Evolutionary conservation across 345 rosid species (phyloP), one percentile per base, ranked within the genome.

Genomic region (Eucalyptus erythrocorys): DNA sequence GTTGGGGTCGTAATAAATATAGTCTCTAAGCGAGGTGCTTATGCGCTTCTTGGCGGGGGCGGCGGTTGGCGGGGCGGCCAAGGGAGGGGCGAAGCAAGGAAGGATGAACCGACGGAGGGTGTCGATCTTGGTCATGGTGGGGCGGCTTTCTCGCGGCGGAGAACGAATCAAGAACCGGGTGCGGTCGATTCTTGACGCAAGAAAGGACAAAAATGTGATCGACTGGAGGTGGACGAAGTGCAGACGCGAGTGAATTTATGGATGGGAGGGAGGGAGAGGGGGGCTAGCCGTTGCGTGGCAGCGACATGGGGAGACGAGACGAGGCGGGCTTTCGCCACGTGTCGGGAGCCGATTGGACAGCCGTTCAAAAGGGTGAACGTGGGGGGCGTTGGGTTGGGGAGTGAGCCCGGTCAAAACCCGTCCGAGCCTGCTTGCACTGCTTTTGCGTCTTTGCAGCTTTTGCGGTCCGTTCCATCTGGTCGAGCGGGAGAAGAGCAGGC

Each of bases 11-110:
- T 91, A 27, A 21, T 76, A 90, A 11, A 91, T 88, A 89, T 94
- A 96, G 90, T 94, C 96, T 87, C 95, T 91, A 13, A 96, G 94
- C 50, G 99, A 96, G 88, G 97, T 92, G 90, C 97, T 95, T 88
- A 95, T 91, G 87, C 99, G 97, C 91, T 93, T 96, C 94, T 93
- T 94, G 92, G 90, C 5, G 48, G 90, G 11, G 68, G 89, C 19
- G 89, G 89, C 22, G 51, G 93, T 37, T 79, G 85, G 42, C 42
- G 88, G 26, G 91, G 93, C 5, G 85, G 93, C 48, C 91, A 88
- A 61, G 91, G 92, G 51, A 68, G 95, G 93, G 88, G 91, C 85
- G 94, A 95, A 87, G 71, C 99, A 95, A 37, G 97, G 95, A 88
- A 95, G 96, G 91, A 95, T 90, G 92, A 92, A 90, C 71, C 96